These are phyloP conservation scores for Cupressus sempervirens DNA, from an alignment of 75 land plant species.

Conservation along the genomic window DNA sequence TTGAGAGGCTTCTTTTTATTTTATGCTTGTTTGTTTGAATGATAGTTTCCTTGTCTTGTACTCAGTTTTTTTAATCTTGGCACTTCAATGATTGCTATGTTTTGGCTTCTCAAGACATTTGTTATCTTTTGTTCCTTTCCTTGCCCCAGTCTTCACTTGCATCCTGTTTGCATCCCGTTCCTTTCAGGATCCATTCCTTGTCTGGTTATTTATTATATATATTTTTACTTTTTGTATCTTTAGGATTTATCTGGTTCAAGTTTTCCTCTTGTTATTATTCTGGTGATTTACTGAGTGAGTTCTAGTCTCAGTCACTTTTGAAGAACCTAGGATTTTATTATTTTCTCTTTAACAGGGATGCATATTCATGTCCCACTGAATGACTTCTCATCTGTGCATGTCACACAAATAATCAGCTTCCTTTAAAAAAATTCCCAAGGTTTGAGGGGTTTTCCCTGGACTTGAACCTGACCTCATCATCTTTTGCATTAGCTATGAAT, in stretches of 20 bases:
- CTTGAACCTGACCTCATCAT: neutral
- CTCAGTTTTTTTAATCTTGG: neutral
- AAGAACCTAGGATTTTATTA: neutral
- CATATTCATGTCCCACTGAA: neutral
- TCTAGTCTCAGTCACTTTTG: neutral
- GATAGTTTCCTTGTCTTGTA: neutral
- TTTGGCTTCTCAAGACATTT: neutral
- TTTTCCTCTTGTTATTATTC: neutral
- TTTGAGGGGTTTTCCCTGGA: neutral
- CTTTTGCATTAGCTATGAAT: neutral
- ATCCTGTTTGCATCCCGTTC: neutral
- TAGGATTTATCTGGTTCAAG: neutral
- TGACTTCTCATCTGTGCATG: neutral
- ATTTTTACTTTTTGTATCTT: neutral
- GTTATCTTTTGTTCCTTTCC: neutral
- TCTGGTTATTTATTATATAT: neutral
- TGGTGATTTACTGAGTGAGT: neutral
- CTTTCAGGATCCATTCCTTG: neutral
- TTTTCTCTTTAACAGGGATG: neutral
- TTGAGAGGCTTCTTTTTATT: too few species aligned
- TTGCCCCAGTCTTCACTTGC: neutral
- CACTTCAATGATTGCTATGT: neutral
- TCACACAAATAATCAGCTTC: neutral
- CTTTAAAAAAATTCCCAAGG: neutral
- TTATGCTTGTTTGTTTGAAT: neutral